phyloP scores from a whole-genome alignment of 768 basidiomycete species.

The Glaciozyma antarctica region DNA sequence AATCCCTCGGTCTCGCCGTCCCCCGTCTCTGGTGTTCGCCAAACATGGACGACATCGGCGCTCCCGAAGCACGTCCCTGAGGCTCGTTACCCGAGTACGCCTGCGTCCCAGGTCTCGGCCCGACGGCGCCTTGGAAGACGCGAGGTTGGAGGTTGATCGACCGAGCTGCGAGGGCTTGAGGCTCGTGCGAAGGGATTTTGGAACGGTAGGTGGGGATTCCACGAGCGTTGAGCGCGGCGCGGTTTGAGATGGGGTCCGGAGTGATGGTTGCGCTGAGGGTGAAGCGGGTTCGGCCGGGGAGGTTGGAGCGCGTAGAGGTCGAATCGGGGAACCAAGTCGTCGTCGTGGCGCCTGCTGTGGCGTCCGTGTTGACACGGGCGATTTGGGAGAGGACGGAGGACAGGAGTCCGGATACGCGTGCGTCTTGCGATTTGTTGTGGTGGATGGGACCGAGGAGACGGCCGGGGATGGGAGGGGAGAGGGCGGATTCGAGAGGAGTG shows the following conservation, averaged over 20 bases:
- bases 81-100: constrained; percentile 14
- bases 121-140: not conserved
- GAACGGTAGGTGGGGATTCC: not conserved
- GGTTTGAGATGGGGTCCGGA: constrained; percentile 1
- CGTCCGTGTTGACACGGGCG: not conserved
- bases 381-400: constrained; percentile 17
- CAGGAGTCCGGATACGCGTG: not conserved
- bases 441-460: constrained; percentile 22
- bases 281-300: constrained; percentile 25
- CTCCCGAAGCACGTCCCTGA: not conserved
- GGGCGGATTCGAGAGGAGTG: constrained; percentile 25
- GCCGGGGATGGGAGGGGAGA: constrained; percentile 21
- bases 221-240: not conserved
- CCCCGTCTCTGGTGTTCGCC: not conserved
- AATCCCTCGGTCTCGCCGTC: not conserved
- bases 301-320: constrained; percentile 14
- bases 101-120: constrained; percentile 10
- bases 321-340: constrained; percentile 32
- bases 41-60: not conserved
- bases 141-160: constrained; percentile 8
- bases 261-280: constrained; percentile 16
- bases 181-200: constrained; percentile 23
- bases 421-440: not conserved
- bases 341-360: not conserved
- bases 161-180: constrained; percentile 9